phyloP scores from a whole-genome alignment of 805 yeast species.

The Starmerella asiatica region DNA sequence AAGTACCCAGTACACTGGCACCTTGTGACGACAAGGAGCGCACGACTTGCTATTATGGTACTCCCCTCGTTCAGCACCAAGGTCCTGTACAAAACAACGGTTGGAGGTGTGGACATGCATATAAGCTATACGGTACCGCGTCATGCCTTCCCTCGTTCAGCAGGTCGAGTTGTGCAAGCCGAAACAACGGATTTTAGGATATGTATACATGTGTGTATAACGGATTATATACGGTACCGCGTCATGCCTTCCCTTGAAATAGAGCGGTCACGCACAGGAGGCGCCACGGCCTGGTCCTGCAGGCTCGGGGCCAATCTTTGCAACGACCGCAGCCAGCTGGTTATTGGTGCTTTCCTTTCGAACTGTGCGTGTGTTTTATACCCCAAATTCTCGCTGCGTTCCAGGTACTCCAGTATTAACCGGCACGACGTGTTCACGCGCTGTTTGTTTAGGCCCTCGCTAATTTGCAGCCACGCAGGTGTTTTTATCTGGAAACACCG shows the following conservation, averaged over 20 bases:
- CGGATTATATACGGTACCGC: conserved; percentile 24
- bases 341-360: background rate
- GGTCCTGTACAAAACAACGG: no score
- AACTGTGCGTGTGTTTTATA: conserved; percentile 3
- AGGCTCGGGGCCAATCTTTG: background rate
- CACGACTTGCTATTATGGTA: no score
- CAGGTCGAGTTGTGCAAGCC: no score
- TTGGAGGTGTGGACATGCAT: background rate
- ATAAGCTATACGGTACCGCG: conserved; percentile 21
- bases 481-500: background rate
- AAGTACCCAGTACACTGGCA: no score
- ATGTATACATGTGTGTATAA: background rate
- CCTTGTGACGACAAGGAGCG: no score
- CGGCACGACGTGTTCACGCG: conserved; percentile 6
- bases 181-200: no score
- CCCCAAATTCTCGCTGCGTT: background rate
- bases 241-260: conserved; percentile 28
- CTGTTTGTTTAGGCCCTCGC: background rate
- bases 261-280: conserved; percentile 18
- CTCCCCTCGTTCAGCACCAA: no score
- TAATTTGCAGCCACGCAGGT: background rate
- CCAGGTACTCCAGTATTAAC: conserved; percentile 9
- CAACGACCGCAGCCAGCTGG: conserved; percentile 2
- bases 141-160: no score
- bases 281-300: background rate